Base-by-base conservation (phyloP, 768 basidiomycete genomes). In the Xerocomellus intermedius region DNA sequence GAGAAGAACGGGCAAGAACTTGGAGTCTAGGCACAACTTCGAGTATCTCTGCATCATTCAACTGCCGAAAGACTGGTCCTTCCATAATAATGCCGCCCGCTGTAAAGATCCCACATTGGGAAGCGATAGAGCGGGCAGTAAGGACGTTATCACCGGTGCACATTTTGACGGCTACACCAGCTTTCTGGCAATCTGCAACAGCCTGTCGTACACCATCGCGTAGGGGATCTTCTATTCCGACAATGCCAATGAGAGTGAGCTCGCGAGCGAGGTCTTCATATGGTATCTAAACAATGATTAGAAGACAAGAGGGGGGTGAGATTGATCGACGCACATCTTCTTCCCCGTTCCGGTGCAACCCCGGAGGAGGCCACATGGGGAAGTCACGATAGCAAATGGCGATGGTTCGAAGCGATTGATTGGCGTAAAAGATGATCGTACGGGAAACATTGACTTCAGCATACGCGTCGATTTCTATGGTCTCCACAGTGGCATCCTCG, bases 111-210 rank as follows among this genome's bases (percentile, higher is more conserved):
- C 95, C 94, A 64, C 96, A 98, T 65, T 99, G 96, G 1, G 82
- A 80, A 21, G 97, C 96, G 64, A 99, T 99, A 8, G 95, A 97
- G n/a, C 94, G 85, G 47, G 91, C 92, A 0, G 91, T 95, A 48
- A 98, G 83, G 47, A 94, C 92, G 60, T 97, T 98, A 72, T 98
- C 95, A 60, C 96, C 97, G 0, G 97, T 98, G 69, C 93, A 96
- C 95, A 98, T 99, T 76, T 97, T 98, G 75, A 98, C 86, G 22
- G 81, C 78, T 14, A 99, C 94, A 57, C 96, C 95, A 39, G 97
- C 96, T 49, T 78, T 81, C 64, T 85, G 85, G 67, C 95, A 98
- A 65, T 91, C 86, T 42, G 81, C 78, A 42, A 99, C 96, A 17
- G 96, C 94, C 12, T 94, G 82, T 16, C 83, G 83, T 26, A 98